phyloP scores from a whole-genome alignment of 1,139 yeast species.

The Blastobotrys malaysiensis region DNA sequence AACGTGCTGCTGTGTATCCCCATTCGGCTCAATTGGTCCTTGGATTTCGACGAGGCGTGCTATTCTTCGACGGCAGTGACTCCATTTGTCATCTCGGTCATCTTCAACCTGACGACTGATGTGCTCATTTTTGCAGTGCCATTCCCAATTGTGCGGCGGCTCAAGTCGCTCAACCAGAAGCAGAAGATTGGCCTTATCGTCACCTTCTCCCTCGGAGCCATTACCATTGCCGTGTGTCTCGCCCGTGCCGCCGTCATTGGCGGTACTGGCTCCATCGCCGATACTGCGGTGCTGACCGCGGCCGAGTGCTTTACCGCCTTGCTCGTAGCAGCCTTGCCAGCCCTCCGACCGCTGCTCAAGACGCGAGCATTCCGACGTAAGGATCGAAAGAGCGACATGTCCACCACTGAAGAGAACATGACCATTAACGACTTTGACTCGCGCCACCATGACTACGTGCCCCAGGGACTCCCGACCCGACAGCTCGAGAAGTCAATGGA shows the following conservation, averaged over 20 bases:
- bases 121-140: slow-evolving; percentile 28
- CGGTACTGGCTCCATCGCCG: slow-evolving; percentile 22
- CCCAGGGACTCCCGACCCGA: slow-evolving; percentile 10
- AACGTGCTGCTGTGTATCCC: slow-evolving; percentile 29
- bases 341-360: slow-evolving; percentile 25
- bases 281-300: slow-evolving; percentile 28
- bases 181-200: slow-evolving; percentile 26
- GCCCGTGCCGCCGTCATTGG: slow-evolving; percentile 26
- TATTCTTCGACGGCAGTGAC: slow-evolving; percentile 28
- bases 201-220: slow-evolving; percentile 29
- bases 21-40: slow-evolving; percentile 27
- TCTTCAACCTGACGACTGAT: slow-evolving; percentile 27
- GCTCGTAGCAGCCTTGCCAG: slow-evolving; percentile 29
- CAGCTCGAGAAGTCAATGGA: slow-evolving; percentile 7
- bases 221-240: slow-evolving; percentile 26
- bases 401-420: slow-evolving; percentile 10
- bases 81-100: slow-evolving; percentile 28
- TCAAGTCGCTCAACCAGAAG: slow-evolving; percentile 20
- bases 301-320: slow-evolving; percentile 29
- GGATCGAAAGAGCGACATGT: slow-evolving; percentile 12
- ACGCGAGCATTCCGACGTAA: slow-evolving; percentile 11
- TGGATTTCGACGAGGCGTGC: slow-evolving; percentile 21
- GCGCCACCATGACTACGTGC: slow-evolving; percentile 4
- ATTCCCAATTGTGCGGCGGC: slow-evolving; percentile 26
- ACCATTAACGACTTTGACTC: slow-evolving; percentile 1